Percentiles rank a stretch among this genome's conserved stretches.
Conservation (phyloP, 2,329 filamentous ascomycete species). For the Cordyceps tenuipes region DNA sequence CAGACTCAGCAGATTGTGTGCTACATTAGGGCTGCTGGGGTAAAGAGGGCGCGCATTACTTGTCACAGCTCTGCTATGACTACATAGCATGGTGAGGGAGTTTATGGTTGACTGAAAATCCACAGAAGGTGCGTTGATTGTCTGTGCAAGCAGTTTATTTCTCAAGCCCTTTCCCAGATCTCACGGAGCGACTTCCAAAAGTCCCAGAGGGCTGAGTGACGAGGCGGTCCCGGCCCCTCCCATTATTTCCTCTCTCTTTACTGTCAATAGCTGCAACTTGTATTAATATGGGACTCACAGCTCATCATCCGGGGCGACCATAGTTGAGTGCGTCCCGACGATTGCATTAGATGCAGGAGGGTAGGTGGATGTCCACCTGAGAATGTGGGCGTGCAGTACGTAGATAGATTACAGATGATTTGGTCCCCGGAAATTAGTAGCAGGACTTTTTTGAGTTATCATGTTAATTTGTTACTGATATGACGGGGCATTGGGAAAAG, state of each 20-base stretch:
- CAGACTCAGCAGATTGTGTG: background rate
- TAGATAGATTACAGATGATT: constrained; percentile 6
- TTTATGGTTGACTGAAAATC: background rate
- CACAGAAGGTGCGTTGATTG: background rate
- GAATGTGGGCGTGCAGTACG: background rate
- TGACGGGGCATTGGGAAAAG: background rate
- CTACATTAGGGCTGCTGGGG: background rate
- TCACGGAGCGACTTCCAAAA: background rate
- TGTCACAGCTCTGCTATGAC: background rate
- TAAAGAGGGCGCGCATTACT: background rate
- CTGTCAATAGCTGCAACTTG: background rate
- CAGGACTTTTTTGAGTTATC: background rate
- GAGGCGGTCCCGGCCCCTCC: background rate
- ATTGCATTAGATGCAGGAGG: background rate
- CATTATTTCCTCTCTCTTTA: background rate
- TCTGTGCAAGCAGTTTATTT: constrained; percentile 1
- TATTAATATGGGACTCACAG: background rate
- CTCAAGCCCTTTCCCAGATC: background rate
- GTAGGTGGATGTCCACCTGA: background rate
- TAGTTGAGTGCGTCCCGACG: background rate
- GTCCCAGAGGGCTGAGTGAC: background rate
- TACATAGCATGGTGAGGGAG: background rate
- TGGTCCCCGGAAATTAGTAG: background rate
- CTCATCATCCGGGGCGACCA: background rate
- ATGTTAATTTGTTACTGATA: background rate